phyloP scores from a whole-genome alignment of 2,329 filamentous ascomycete genomes.

The Dendryphion nanum region DNA sequence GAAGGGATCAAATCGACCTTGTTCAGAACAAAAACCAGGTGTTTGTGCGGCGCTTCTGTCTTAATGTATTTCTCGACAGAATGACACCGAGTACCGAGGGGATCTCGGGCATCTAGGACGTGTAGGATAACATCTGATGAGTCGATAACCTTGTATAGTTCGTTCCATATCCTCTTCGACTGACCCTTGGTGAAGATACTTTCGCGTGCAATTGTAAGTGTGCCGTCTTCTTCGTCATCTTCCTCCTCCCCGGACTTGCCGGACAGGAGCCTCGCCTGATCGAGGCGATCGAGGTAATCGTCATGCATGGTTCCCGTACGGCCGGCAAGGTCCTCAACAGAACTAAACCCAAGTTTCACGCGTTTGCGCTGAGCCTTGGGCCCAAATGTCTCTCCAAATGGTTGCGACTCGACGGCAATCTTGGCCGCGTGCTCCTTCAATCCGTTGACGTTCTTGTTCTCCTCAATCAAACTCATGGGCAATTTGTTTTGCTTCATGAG shows the following conservation, averaged over 20 bases:
- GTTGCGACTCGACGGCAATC: slow-evolving; percentile 84
- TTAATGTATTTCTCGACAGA: slow-evolving; percentile 91
- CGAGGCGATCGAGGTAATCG: slow-evolving; percentile 63
- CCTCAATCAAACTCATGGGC: slow-evolving; percentile 89
- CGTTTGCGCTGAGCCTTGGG: slow-evolving; percentile 91
- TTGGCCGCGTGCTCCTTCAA: slow-evolving; percentile 91
- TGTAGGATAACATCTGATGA: slow-evolving; percentile 96
- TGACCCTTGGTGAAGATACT: slow-evolving; percentile 94
- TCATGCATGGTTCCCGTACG: slow-evolving; percentile 79
- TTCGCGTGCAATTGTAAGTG: slow-evolving; percentile 47
- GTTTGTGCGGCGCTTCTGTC: slow-evolving; percentile 94
- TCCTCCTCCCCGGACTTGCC: slow-evolving; percentile 62
- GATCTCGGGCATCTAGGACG: slow-evolving; percentile 62
- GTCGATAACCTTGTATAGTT: slow-evolving; percentile 95
- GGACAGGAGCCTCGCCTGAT: slow-evolving; percentile 65
- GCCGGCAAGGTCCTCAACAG: slow-evolving; percentile 76
- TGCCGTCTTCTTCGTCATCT: slow-evolving; percentile 39
- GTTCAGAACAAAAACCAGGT: slow-evolving; percentile 85
- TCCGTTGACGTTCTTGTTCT: slow-evolving; percentile 71
- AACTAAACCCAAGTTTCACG: slow-evolving; percentile 82
- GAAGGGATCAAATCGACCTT: slow-evolving; percentile 94
- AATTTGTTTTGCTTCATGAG: slow-evolving; percentile 97
- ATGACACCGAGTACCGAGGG: slow-evolving; percentile 82
- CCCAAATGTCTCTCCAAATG: slow-evolving; percentile 87
- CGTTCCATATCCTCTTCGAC: slow-evolving; percentile 81